A percentile compares a stretch with the other conserved stretches of the same genome.
These are phyloP conservation scores for Trichosporon sp. DNA, from an alignment of 1,284 basidiomycete species.

Conservation along the genomic window DNA sequence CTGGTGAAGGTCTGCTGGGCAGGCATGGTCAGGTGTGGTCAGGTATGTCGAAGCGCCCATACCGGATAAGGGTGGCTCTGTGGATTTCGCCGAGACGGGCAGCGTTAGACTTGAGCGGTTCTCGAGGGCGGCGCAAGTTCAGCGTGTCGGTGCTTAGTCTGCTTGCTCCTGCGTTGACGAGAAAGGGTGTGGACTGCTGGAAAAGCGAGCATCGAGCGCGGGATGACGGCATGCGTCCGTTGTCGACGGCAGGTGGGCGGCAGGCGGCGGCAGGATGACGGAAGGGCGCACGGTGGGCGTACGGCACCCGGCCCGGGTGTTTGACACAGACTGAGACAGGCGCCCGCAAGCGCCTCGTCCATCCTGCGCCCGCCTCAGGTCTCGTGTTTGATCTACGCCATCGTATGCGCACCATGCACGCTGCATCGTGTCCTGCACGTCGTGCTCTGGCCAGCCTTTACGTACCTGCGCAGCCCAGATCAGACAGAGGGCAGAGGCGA, in stretches of 20 bases:
- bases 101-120: background rate
- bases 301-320: conserved; percentile 4
- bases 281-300: background rate
- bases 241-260: background rate
- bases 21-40: background rate
- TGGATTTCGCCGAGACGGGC: background rate
- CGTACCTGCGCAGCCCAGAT: background rate
- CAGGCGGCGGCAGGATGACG: background rate
- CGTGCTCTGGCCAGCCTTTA: background rate
- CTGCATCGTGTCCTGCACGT: background rate
- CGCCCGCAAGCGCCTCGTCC: background rate
- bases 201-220: background rate
- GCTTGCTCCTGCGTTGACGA: background rate
- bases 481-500: background rate
- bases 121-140: background rate
- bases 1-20: no score
- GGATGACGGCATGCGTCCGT: background rate
- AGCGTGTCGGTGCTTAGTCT: no score
- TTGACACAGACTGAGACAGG: background rate
- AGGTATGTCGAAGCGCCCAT: background rate
- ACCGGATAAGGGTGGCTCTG: background rate
- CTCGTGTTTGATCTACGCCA: background rate
- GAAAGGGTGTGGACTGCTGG: background rate
- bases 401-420: background rate
- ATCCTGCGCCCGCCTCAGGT: background rate